These are phyloP conservation scores for Globisporangium acanthophoron DNA, from an alignment of 352 stramenopile genomes.

Conservation along the genomic window DNA sequence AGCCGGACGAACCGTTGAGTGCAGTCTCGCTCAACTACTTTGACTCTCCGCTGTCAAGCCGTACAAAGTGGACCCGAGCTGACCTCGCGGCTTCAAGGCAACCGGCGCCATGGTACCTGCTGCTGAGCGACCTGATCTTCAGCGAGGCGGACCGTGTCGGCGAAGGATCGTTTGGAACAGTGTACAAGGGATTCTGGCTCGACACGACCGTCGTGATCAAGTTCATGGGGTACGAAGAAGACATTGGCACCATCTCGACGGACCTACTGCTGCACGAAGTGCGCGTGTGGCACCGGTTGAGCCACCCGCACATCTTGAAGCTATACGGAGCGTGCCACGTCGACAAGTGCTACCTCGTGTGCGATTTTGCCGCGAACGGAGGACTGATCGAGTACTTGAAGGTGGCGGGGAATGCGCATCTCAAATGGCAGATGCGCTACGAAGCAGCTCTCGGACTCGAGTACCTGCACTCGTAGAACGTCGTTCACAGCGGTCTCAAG, in stretches of 20 bases:
- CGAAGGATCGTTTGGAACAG: neutral
- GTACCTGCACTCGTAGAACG: neutral
- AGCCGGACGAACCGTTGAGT: neutral
- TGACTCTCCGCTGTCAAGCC: neutral
- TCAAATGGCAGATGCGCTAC: constrained; percentile 1
- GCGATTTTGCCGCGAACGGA: neutral
- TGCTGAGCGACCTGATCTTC: neutral
- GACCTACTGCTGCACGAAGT: constrained; percentile 2
- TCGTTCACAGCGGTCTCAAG: constrained; percentile 20
- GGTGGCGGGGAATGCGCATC: neutral
- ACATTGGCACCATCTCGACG: neutral
- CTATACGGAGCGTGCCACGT: neutral
- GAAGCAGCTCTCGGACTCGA: constrained; percentile 2
- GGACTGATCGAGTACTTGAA: neutral
- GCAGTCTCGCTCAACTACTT: neutral
- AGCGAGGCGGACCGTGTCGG: neutral
- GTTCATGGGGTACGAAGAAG: neutral
- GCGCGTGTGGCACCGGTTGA: neutral
- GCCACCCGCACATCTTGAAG: neutral
- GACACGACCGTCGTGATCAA: neutral
- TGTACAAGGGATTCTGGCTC: neutral
- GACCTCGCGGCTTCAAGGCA: neutral
- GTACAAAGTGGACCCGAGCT: neutral
- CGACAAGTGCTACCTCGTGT: neutral
- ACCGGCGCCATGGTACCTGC: neutral